Evolutionary conservation across 1,284 basidiomycete genomes (phyloP), one percentile per base, ranked within the genome.

Genomic region (Peniophora sp.): DNA sequence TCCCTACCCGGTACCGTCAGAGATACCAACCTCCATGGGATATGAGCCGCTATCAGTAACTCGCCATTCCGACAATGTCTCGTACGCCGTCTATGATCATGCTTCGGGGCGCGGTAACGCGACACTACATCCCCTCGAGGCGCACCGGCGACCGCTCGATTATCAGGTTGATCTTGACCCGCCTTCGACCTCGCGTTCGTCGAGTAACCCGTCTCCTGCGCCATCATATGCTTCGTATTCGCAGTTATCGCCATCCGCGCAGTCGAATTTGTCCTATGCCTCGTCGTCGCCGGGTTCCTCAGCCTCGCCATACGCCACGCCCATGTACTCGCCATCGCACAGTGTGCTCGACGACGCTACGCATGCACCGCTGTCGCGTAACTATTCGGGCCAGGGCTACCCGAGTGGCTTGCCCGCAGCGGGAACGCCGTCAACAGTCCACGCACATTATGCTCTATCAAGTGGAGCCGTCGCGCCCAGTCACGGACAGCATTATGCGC

Each of bases 191-290:
- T 34, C 46, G 32, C 9, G 27, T 17, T 16, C 49, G 24, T 19
- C 38, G 3, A 17, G 24, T 17, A 34, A 45, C 3, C 48, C 32
- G 1, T 50, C 49, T 19, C 41, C 49, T 6, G 23, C 38, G 3
- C 38, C 39, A 24, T 49, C 48, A 20, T 34, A 45, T 27, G 54
- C 53, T 23, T 39, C 50, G 19, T 54, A 55, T 25, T 39, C 50
- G 22, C 53, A 49, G n/a, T 5, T 41, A n/a, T n/a, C 38, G 5
- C 38, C 16, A 5, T 41, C 38, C 19, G 38, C n/a, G 19, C 38
- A n/a, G 38, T 17, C 38, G 16, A 41, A 16, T 16, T n/a, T 41
- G n/a, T 20, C 16, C 5, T 41, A 17, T 41, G 5, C 38, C n/a
- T 41, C 38, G 8, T 41, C 38, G 8, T 41, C 38, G 38, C 38